Base-by-base conservation (phyloP, 2,329 filamentous ascomycete genomes). In the Raffaelea albimanens region DNA sequence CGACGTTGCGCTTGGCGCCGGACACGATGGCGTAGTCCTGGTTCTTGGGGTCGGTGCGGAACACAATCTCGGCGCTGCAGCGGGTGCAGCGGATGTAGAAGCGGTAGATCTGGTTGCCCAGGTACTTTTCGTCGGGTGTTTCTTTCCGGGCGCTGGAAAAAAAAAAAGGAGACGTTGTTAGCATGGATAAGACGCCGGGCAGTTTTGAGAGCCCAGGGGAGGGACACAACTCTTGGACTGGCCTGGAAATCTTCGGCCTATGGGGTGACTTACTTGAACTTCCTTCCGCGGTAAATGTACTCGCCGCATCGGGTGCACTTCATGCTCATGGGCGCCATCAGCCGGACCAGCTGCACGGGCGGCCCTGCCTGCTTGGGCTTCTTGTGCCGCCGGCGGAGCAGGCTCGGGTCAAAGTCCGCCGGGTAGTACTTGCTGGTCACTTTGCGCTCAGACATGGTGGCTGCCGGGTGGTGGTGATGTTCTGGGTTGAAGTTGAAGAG, bases 21-120 rank as follows among this genome's bases (percentile, higher is more conserved):
- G 76, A 75, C 63, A 94, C 77, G 60, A 76, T 68, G 75, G 58
- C 73, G 59, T 91, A 65, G 62, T 97, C 91, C 74, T 89, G 88
- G 60, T 90, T 90, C 65, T 94, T 94, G 0, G 93, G 93, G 57
- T 98, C 93, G 0, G 93, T 97, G 54, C 86, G 84, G 71, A 97
- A 95, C 0, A 87, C 89, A 56, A 97, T 95, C 61, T 95, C 88
- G 40, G 78, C 82, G 40, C 75, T 82, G 67, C 91, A 96, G 43
- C 88, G 71, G 31, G 90, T 95, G 67, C 91, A 96, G 8, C 87
- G 78, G 58, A 91, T 94, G 67, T 90, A 93, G 71, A 97, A 96
- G 25, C 85, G 80, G 67, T 83, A 93, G 53, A 95, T 89, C 51
- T 87, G 80, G 52, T 97, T 94, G 44, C 78, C 78, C 42, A 95